A percentile compares a stretch with the other conserved stretches of the same genome.
These are phyloP conservation scores for Monosporozyma yasuniensis DNA, from an alignment of 805 yeast genomes.

Conservation along the genomic window DNA sequence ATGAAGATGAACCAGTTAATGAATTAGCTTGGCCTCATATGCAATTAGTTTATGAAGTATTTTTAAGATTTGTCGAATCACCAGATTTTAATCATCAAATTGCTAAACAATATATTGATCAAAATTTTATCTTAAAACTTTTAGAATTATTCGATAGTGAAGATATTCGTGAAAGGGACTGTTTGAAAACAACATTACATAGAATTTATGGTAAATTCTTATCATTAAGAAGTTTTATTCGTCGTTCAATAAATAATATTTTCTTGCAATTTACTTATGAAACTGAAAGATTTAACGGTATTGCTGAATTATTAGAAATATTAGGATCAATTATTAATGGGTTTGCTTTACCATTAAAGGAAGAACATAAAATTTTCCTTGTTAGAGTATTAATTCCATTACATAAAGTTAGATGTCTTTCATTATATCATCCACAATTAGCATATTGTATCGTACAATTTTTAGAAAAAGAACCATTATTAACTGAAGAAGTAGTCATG, in stretches of 20 bases:
- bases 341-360: slow-evolving; percentile 92
- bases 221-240: slow-evolving; percentile 78
- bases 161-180: slow-evolving; percentile 93
- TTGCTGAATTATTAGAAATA: slow-evolving; percentile 89
- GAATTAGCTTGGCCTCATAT: slow-evolving; percentile 99
- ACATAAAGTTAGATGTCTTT: slow-evolving; percentile 82
- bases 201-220: slow-evolving; percentile 93
- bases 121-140: slow-evolving; percentile 68
- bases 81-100: slow-evolving; percentile 89
- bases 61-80: slow-evolving; percentile 83
- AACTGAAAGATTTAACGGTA: slow-evolving; percentile 91
- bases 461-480: slow-evolving; percentile 81
- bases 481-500: slow-evolving; percentile 95
- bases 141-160: slow-evolving; percentile 91
- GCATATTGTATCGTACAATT: slow-evolving; percentile 97
- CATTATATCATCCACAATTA: slow-evolving; percentile 90
- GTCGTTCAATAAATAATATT: slow-evolving; percentile 86
- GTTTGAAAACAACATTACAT: slow-evolving; percentile 88
- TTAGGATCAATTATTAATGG: slow-evolving; percentile 96
- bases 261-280: slow-evolving; percentile 90
- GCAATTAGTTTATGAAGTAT: slow-evolving; percentile 93
- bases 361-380: slow-evolving; percentile 88
- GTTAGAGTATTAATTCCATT: slow-evolving; percentile 81
- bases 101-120: slow-evolving; percentile 92
- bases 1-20: slow-evolving; percentile 95